Conservation (phyloP, 1,284 basidiomycete species). For the Hymenochaete sp. region DNA sequence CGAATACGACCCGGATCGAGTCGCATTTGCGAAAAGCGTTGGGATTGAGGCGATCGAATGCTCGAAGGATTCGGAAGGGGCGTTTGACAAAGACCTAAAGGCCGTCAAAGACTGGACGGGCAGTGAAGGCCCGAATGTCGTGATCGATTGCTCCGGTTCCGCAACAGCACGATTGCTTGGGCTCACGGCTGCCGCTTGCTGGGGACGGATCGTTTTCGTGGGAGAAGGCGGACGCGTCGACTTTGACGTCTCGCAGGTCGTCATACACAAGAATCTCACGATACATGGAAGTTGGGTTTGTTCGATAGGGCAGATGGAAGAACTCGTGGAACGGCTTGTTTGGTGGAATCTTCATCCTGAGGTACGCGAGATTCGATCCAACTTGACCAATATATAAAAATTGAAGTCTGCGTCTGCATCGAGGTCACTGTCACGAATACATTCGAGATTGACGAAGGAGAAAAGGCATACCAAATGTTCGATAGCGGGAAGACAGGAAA, state of each 20-base stretch:
- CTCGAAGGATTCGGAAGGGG: slow-evolving; percentile 2
- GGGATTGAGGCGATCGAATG: slow-evolving; percentile 16
- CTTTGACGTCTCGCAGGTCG: slow-evolving; percentile 17
- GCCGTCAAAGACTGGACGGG: slow-evolving; percentile 9
- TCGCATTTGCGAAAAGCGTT: slow-evolving; percentile 12
- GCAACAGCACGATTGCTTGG: slow-evolving; percentile 13
- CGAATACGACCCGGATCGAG: slow-evolving; percentile 16
- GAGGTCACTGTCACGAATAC: slow-evolving; percentile 17
- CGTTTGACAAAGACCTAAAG: slow-evolving; percentile 10
- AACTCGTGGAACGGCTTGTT: slow-evolving; percentile 15
- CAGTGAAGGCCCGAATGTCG: slow-evolving; percentile 17
- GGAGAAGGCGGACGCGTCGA: slow-evolving; percentile 15
- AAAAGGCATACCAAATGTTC: slow-evolving; percentile 15
- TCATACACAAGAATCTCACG: slow-evolving; percentile 17
- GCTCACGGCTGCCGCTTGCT: slow-evolving; percentile 12
- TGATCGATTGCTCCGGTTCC: slow-evolving; percentile 17
- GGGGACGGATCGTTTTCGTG: slow-evolving; percentile 18
- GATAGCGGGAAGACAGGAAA: slow-evolving; percentile 18
- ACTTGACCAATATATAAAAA: not conserved
- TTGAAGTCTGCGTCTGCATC: not conserved
- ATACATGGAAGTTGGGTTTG: slow-evolving; percentile 19
- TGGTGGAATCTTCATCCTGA: slow-evolving; percentile 18
- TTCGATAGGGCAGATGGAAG: slow-evolving; percentile 18
- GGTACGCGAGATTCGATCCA: slow-evolving; percentile 5
- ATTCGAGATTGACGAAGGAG: slow-evolving; percentile 15